Conservation (phyloP, 1,284 basidiomycete species). For the Heterobasidion occidentale region DNA sequence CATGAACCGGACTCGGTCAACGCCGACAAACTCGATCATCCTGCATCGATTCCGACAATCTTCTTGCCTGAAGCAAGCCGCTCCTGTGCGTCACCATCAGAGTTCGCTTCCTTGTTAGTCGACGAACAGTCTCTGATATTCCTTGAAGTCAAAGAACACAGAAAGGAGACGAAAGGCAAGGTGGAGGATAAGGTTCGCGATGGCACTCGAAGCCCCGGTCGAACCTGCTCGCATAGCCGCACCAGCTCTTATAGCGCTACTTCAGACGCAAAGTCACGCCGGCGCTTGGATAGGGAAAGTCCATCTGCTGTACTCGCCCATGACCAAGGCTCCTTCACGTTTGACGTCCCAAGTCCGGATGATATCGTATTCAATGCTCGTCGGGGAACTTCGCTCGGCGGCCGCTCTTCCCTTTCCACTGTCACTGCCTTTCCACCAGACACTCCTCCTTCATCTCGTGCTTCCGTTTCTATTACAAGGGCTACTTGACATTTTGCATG, state of each 20-base stretch:
- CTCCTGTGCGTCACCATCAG: conserved; percentile 64
- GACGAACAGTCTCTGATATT: conserved; percentile 35
- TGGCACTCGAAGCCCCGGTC: conserved; percentile 6
- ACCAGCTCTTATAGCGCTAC: not conserved
- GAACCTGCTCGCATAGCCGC: not conserved
- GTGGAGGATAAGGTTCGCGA: conserved; percentile 8
- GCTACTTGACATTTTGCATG: conserved; percentile 5
- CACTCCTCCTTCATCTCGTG: conserved; percentile 3
- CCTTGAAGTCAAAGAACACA: conserved; percentile 28
- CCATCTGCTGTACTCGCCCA: conserved; percentile 19
- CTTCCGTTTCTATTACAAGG: conserved; percentile 11
- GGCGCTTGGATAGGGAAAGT: conserved; percentile 9
- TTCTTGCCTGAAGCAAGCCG: conserved; percentile 42
- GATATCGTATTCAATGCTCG: conserved; percentile 77
- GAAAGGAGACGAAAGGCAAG: conserved; percentile 12
- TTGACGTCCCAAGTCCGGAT: conserved; percentile 82
- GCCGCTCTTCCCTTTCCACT: conserved; percentile 18
- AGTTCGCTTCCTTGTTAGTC: conserved; percentile 68
- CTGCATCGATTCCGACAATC: conserved; percentile 38
- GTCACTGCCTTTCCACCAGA: conserved; percentile 9
- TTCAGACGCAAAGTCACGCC: conserved; percentile 2
- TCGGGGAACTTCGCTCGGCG: conserved; percentile 55
- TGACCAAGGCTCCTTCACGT: conserved; percentile 42
- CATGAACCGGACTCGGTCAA: conserved; percentile 26
- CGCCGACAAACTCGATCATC: conserved; percentile 9